Evolutionary conservation across 441 rosid species (phyloP).

Genomic region (Jatropha podagrica): DNA sequence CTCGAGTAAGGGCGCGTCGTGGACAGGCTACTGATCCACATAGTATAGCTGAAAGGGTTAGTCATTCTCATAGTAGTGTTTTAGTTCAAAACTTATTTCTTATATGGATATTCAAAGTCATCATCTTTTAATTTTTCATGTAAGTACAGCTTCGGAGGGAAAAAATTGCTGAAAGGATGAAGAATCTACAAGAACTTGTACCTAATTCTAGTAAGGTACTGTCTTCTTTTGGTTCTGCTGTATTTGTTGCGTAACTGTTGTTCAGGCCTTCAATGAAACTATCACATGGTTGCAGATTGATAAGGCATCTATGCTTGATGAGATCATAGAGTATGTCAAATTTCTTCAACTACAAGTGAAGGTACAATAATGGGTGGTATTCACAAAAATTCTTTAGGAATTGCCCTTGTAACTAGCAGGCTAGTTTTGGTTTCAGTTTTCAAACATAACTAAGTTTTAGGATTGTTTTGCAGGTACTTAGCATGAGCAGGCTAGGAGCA

Average conservation of each 20-base stretch:
- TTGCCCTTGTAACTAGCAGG: background rate
- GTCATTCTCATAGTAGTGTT: background rate
- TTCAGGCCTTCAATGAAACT: background rate
- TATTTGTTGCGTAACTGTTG: background rate
- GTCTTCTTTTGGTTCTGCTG: slow-evolving; percentile 12
- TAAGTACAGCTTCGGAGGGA: slow-evolving; percentile 63
- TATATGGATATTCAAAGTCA: background rate
- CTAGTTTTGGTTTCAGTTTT: too few relatives aligned
- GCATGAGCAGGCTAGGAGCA: slow-evolving; percentile 63
- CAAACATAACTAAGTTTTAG: too few relatives aligned
- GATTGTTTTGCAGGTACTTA: slow-evolving; percentile 41
- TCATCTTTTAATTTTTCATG: background rate
- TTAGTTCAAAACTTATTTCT: background rate
- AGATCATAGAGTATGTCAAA: slow-evolving; percentile 90
- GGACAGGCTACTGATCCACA: slow-evolving; percentile 95
- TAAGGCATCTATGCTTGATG: slow-evolving; percentile 93
- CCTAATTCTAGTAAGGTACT: slow-evolving; percentile 73
- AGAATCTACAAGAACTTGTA: slow-evolving; percentile 72
- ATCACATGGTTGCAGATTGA: slow-evolving; percentile 56
- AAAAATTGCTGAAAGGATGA: slow-evolving; percentile 81
- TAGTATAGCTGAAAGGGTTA: slow-evolving; percentile 81
- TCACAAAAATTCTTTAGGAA: background rate
- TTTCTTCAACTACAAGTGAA: slow-evolving; percentile 93
- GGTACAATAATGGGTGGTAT: slow-evolving; percentile 39
- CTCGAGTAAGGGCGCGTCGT: slow-evolving; percentile 73